These are phyloP conservation scores for Cinchona pubescens DNA, from an alignment of 257 asterid genomes.

Conservation along the genomic window DNA sequence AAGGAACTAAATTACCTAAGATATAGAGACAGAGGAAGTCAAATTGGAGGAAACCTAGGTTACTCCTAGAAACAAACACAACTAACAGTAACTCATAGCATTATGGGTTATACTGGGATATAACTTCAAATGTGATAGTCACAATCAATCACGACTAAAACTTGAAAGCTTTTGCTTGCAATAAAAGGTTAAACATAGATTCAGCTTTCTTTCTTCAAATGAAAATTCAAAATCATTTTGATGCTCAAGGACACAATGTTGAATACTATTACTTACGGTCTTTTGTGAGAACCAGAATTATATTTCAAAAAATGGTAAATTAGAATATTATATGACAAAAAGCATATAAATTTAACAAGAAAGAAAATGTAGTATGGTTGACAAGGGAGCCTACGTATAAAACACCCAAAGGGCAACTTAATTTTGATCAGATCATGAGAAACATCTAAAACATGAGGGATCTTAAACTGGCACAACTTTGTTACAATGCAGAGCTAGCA, in stretches of 20 bases:
- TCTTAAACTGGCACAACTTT: no score
- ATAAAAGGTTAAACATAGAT: background rate
- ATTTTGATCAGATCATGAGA: background rate
- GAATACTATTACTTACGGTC: no score
- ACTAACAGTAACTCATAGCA: background rate
- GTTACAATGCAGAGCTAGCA: background rate
- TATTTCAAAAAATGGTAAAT: no score
- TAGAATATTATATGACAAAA: no score
- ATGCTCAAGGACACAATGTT: background rate
- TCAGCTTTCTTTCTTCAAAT: background rate
- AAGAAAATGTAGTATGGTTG: background rate
- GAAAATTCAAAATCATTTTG: background rate
- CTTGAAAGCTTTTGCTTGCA: background rate
- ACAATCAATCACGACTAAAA: background rate
- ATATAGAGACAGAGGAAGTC: background rate
- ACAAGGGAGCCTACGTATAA: background rate
- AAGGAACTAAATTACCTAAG: background rate
- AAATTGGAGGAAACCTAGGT: no score
- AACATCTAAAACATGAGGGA: background rate
- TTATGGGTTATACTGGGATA: background rate
- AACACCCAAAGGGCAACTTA: background rate
- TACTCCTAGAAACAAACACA: no score
- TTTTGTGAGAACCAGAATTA: no score
- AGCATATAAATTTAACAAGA: background rate
- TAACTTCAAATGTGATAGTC: background rate